phyloP scores from a whole-genome alignment of 495 filamentous ascomycete species.

The Usnea hakonensis region DNA sequence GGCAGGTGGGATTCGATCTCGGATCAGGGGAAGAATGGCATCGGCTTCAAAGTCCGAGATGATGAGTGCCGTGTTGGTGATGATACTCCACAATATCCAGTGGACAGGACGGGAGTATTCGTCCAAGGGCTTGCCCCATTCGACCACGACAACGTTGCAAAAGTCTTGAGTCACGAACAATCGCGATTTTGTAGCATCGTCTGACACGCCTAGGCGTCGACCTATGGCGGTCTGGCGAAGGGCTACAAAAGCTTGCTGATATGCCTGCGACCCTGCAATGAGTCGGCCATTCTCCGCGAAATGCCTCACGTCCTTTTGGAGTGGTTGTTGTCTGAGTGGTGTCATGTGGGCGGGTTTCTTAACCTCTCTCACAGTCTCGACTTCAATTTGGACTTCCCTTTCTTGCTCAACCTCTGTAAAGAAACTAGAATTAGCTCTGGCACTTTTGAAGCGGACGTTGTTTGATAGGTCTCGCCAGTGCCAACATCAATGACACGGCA shows the following conservation, averaged over 20 bases:
- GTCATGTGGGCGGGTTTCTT: constrained; percentile 28
- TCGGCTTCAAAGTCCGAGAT: constrained; percentile 52
- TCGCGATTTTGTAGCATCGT: constrained; percentile 17
- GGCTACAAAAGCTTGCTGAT: constrained; percentile 29
- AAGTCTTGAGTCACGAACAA: constrained; percentile 29
- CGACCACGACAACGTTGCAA: not conserved
- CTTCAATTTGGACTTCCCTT: constrained; percentile 35
- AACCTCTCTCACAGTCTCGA: constrained; percentile 34
- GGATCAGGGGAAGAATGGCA: constrained; percentile 36
- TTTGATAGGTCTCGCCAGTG: not conserved
- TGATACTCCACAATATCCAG: constrained; percentile 40
- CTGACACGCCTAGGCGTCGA: constrained; percentile 28
- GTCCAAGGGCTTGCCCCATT: constrained; percentile 3
- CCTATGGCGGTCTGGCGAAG: constrained; percentile 32
- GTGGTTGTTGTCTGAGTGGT: constrained; percentile 27
- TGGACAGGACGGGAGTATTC: constrained; percentile 35
- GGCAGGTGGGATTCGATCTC: not conserved
- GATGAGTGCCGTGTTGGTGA: constrained; percentile 36
- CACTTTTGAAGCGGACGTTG: not conserved
- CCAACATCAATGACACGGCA: not conserved
- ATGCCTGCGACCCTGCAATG: constrained; percentile 20
- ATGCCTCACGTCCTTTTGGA: constrained; percentile 31
- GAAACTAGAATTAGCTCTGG: not conserved
- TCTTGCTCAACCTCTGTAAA: constrained; percentile 40
- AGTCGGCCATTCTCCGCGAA: constrained; percentile 37